These are phyloP conservation scores for Pseudogymnoascus sp. DNA, from an alignment of 2,329 filamentous ascomycete genomes.

Conservation along the genomic window DNA sequence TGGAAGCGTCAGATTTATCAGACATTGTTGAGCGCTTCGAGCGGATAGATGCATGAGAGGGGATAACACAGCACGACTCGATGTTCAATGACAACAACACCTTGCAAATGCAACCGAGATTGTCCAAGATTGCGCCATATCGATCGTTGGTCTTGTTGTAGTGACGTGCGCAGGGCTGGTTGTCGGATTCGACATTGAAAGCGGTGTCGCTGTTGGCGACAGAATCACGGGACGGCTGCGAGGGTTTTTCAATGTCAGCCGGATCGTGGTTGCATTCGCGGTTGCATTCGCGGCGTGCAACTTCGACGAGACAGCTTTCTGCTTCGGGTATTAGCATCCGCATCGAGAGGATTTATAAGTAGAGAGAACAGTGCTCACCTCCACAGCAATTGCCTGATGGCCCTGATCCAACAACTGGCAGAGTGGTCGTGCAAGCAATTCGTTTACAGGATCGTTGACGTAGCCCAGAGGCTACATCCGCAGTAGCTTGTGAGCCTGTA, in stretches of 20 bases:
- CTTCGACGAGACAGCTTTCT: conserved; percentile 10
- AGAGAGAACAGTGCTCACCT: background rate
- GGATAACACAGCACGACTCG: conserved; percentile 41
- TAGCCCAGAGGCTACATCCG: too few species aligned
- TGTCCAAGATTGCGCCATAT: conserved; percentile 32
- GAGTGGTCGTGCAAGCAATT: background rate
- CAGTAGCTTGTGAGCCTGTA: too few species aligned
- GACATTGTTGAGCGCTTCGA: conserved; percentile 3
- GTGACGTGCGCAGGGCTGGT: conserved; percentile 8
- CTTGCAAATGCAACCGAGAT: conserved; percentile 48
- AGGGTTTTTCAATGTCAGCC: background rate
- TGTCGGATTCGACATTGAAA: too few species aligned
- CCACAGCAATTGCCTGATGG: conserved; percentile 1
- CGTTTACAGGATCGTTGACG: too few species aligned
- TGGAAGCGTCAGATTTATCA: background rate
- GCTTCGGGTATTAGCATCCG: background rate
- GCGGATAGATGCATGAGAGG: conserved; percentile 9
- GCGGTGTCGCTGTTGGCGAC: background rate
- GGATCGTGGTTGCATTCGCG: background rate
- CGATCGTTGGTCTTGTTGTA: conserved; percentile 3
- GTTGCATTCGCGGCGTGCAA: conserved; percentile 10
- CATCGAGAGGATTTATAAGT: background rate
- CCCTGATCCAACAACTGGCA: conserved; percentile 4
- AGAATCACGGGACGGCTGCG: background rate
- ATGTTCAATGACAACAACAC: conserved; percentile 44